Base-by-base conservation (phyloP, 208 protist species). In the Vickermania ingenoplastis region DNA sequence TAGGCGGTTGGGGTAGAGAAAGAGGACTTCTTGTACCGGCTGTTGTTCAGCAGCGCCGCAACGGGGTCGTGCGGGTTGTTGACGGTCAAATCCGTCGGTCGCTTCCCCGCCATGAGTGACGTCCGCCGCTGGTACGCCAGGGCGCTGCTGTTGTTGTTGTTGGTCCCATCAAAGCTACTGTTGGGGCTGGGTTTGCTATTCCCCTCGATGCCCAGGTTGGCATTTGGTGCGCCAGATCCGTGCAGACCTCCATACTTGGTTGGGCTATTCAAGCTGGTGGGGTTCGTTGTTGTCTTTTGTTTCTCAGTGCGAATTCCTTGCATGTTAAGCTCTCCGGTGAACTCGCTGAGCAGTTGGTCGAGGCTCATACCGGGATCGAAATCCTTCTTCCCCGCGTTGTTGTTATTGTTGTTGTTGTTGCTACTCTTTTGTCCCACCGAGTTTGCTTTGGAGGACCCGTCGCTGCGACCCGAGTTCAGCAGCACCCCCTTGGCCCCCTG, bases 341-440 rank as follows among this genome's bases (percentile, higher is more conserved):
- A 86, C 52, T 92, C 85, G 30, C 86, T 67, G 72, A 89, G 73
- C 3, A 92, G 69, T 24, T 70, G 57, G 65, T 92, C 81, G 24
- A 92, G 59, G 63, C 81, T 75, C 22, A 89, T 61, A 7, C 77
- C 71, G 21, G 54, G 48, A 45, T 72, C 67, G 21, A 55, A 48
- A 5, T 49, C 14, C 22, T 58, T 14, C 25, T 36, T 41, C 31
- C 31, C 30, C 7, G 61, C 55, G n/a, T n/a, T n/a, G n/a, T n/a
- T n/a, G n/a, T n/a, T n/a, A n/a, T n/a, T n/a, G n/a, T n/a, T n/a
- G n/a, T n/a, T n/a, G n/a, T n/a, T n/a, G n/a, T n/a, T n/a, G n/a
- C n/a, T n/a, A n/a, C n/a, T n/a, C n/a, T n/a, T n/a, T n/a, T n/a
- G n/a, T n/a, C n/a, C n/a, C n/a, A n/a, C n/a, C 17, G 53, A 31